Evolutionary conservation across 768 basidiomycete genomes (phyloP), one percentile per base, ranked within the genome.

Genomic region (Collybia mongolica): DNA sequence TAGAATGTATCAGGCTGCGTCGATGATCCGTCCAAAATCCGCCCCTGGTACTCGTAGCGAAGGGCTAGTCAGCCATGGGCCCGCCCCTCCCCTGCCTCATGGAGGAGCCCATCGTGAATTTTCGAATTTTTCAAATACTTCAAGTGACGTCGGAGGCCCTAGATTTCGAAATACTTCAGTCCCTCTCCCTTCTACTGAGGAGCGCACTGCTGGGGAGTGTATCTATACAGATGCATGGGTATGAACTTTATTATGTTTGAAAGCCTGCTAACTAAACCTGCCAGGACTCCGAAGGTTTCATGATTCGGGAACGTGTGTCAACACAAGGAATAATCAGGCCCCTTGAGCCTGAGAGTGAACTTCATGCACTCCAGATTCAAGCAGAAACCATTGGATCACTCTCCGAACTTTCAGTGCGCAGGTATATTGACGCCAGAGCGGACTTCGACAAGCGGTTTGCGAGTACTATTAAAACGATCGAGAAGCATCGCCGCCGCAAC

Each of bases 261-360:
- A 50, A 39, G 54, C 44, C 28, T 49, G 7, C 35, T 20, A 11
- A 46, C 14, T n/a, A 24, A 44, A 5, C 15, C 11, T 36, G 47
- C 24, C 54, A 79, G 75, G 67, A 72, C 52, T 54, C 60, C 24
- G 65, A 65, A 51, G 78, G 78, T 44, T 72, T 76, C 32, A 97
- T 98, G 85, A 90, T 98, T 48, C 82, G 96, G 29, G 96, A 98
- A 67, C 80, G 97, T 17, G 83, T 98, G 22, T 86, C 88, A 1
- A 89, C 84, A 1, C 78, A 77, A 8, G 97, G 97, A 6, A 65
- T 85, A n/a, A 72, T 93, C n/a, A 82, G 94, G 15, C 76, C 88
- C 0, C 70, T 99, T 29, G 95, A 98, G 56, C 71, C 85, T 0
- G 81, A 84, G 56, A 60, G 65, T 12, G 82, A 89, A 43, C 72